These are phyloP conservation scores for Neurospora sp. DNA, from an alignment of 495 filamentous ascomycete species.

Conservation along the genomic window DNA sequence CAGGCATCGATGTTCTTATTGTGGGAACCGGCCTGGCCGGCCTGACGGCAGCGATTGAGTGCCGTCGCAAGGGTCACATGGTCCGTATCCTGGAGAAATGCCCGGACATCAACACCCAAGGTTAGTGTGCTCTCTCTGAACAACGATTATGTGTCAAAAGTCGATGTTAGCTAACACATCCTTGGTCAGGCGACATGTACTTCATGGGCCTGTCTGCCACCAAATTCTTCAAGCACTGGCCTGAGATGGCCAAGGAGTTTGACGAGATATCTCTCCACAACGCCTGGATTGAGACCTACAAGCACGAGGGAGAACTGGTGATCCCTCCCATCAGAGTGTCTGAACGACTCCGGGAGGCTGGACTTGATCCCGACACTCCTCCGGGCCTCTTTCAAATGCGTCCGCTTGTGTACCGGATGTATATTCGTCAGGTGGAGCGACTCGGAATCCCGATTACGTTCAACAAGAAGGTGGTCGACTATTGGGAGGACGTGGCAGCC, in stretches of 20 bases:
- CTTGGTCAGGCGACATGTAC: constrained; percentile 41
- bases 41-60: constrained; percentile 54
- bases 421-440: constrained; percentile 38
- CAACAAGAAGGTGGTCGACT: constrained; percentile 38
- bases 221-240: constrained; percentile 46
- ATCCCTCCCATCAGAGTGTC: constrained; percentile 28
- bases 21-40: constrained; percentile 56
- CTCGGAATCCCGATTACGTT: constrained; percentile 43
- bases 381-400: constrained; percentile 36
- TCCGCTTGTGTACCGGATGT: constrained; percentile 46
- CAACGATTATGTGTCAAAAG: background rate
- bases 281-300: constrained; percentile 41
- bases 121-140: constrained; percentile 16
- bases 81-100: constrained; percentile 47
- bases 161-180: background rate
- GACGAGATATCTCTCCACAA: constrained; percentile 35
- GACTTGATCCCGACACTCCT: constrained; percentile 25
- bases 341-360: constrained; percentile 26
- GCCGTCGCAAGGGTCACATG: constrained; percentile 51
- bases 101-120: constrained; percentile 24
- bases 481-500: constrained; percentile 35
- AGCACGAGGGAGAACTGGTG: constrained; percentile 41
- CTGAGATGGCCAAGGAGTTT: constrained; percentile 40
- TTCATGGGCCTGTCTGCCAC: constrained; percentile 42
- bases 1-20: constrained; percentile 47